Evolutionary conservation across 2,329 filamentous ascomycete genomes (phyloP).

Genomic region (Cytospora piceae): DNA sequence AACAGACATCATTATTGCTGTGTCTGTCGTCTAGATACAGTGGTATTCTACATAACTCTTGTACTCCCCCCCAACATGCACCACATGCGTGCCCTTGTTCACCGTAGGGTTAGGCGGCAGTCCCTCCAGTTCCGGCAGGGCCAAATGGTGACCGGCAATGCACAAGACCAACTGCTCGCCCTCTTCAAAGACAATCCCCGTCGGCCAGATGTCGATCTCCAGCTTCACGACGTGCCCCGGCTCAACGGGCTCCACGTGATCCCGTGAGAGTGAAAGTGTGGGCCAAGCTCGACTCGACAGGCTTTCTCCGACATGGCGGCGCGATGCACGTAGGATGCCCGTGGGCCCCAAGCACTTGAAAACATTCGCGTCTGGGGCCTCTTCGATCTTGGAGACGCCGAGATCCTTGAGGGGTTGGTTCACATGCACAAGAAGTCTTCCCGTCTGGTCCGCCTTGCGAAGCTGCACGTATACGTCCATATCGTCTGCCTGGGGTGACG

Average conservation of each 20-base stretch:
- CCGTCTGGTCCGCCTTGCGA: conserved; percentile 33
- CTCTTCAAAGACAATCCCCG: neutral
- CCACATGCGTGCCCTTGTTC: neutral
- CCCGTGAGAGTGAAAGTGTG: neutral
- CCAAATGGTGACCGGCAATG: neutral
- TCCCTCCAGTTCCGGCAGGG: neutral
- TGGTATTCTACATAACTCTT: neutral
- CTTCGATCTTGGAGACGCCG: neutral
- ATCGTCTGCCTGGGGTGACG: conserved; percentile 44
- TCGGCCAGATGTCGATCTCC: neutral
- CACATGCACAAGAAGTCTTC: neutral
- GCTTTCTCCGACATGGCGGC: neutral
- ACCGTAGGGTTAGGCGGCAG: neutral
- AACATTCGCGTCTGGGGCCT: neutral
- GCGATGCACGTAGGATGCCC: neutral
- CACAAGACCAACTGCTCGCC: neutral
- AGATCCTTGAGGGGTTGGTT: neutral
- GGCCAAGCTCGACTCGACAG: neutral
- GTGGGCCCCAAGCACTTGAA: neutral
- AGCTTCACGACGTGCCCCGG: neutral
- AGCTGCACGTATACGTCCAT: conserved; percentile 46
- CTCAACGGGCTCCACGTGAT: neutral
- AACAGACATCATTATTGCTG: too few species aligned
- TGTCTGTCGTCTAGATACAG: too few species aligned
- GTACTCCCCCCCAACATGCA: neutral